Conservation (phyloP, 306 rosid species). For the Urtica urens region DNA sequence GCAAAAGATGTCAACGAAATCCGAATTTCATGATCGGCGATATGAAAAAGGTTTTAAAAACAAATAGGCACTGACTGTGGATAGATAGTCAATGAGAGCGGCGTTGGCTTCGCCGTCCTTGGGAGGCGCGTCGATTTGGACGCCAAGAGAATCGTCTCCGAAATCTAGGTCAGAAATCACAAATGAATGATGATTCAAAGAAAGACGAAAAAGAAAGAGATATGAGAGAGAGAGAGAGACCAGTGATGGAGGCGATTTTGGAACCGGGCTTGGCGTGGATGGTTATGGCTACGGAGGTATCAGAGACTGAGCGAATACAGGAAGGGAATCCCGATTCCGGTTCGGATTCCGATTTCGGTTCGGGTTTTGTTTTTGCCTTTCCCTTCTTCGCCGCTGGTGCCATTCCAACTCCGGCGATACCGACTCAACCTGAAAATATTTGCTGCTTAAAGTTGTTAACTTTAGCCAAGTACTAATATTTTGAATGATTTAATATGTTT, state of each 20-base stretch:
- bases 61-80: conserved; percentile 37
- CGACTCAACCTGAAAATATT: too few species aligned
- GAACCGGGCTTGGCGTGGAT: conserved; percentile 96
- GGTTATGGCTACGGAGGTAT: conserved; percentile 77
- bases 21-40: background rate
- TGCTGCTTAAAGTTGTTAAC: too few species aligned
- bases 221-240: conserved; percentile 10
- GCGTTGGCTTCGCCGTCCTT: conserved; percentile 96
- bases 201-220: background rate
- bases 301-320: conserved; percentile 58
- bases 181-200: background rate
- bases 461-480: too few species aligned
- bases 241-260: conserved; percentile 73
- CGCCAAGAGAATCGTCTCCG: conserved; percentile 71
- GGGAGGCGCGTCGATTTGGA: conserved; percentile 84
- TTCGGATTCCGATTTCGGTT: conserved; percentile 23
- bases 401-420: conserved; percentile 27
- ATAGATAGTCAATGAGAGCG: conserved; percentile 66
- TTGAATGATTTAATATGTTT: too few species aligned
- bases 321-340: conserved; percentile 30
- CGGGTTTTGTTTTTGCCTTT: conserved; percentile 33
- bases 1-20: background rate
- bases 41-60: background rate
- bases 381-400: conserved; percentile 71
- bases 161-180: conserved; percentile 29